Evolutionary conservation across 106 monocot genomes (phyloP).

Genomic region (Alisma plantagoaquatica): DNA sequence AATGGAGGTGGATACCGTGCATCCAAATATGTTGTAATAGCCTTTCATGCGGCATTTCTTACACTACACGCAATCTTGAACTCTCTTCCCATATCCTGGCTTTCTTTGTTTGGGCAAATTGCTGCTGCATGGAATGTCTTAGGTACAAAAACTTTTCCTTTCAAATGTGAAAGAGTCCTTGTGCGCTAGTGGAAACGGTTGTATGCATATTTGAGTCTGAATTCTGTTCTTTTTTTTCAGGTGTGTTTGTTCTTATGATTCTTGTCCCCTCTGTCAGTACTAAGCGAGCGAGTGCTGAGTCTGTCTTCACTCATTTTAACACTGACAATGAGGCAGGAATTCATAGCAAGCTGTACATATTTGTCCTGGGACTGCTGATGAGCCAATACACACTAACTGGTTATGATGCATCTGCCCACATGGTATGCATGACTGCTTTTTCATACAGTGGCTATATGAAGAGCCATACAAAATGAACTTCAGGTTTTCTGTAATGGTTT

Average conservation of each 20-base stretch:
- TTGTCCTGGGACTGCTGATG: too few species aligned
- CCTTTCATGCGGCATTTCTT: slow-evolving; percentile 20
- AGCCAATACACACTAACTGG: too few species aligned
- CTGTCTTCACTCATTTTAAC: too few species aligned
- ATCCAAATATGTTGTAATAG: slow-evolving; percentile 26
- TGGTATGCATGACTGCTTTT: not conserved
- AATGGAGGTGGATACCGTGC: too few species aligned
- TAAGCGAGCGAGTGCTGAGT: slow-evolving; percentile 10
- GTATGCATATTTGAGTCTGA: too few species aligned
- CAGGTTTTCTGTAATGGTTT: not conserved
- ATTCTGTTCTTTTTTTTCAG: too few species aligned
- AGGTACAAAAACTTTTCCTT: too few species aligned
- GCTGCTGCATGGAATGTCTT: slow-evolving; percentile 26
- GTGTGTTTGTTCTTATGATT: slow-evolving; percentile 28
- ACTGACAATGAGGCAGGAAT: slow-evolving; percentile 27
- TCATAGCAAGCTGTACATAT: slow-evolving; percentile 23
- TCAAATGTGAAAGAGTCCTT: too few species aligned
- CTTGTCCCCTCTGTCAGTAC: slow-evolving; percentile 22
- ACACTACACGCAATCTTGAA: slow-evolving; percentile 23
- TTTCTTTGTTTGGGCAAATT: slow-evolving; percentile 20
- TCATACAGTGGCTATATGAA: not conserved
- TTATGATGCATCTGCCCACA: not conserved
- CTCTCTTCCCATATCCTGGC: slow-evolving; percentile 16
- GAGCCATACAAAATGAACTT: not conserved
- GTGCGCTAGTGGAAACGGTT: too few species aligned